Evolutionary conservation across 192 early-diverging fungal genomes (phyloP).

Genomic region (Umbelopsis isabellina): DNA sequence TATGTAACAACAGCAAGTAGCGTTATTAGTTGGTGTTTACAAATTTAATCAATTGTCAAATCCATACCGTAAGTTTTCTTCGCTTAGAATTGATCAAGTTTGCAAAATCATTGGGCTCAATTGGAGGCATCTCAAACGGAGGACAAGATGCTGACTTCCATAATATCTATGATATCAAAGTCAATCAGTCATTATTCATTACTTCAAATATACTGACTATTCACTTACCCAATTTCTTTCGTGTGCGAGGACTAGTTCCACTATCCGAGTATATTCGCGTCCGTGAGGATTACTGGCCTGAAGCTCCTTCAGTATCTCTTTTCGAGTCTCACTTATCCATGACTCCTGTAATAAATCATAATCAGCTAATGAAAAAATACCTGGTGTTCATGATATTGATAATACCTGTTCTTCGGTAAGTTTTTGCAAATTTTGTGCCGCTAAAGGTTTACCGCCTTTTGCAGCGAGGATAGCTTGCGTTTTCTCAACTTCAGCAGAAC

Average conservation of each 20-base stretch:
- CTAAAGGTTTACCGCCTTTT: constrained; percentile 58
- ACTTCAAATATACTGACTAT: neutral
- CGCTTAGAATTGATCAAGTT: constrained; percentile 18
- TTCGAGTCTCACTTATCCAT: constrained; percentile 57
- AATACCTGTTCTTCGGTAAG: constrained; percentile 40
- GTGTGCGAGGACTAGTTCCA: constrained; percentile 68
- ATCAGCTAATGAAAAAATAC: neutral
- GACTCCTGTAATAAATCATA: constrained; percentile 36
- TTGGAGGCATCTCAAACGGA: constrained; percentile 62
- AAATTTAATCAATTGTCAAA: no score
- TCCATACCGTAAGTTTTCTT: constrained; percentile 21
- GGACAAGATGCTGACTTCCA: constrained; percentile 85
- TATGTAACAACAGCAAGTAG: neutral
- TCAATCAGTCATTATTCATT: neutral
- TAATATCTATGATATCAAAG: constrained; percentile 47
- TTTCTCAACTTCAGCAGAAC: constrained; percentile 47
- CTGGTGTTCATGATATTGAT: neutral
- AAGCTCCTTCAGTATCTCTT: constrained; percentile 52
- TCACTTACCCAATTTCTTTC: constrained; percentile 73
- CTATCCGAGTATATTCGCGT: constrained; percentile 63
- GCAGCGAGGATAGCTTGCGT: constrained; percentile 48
- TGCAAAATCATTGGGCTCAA: constrained; percentile 47
- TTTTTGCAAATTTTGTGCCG: constrained; percentile 14
- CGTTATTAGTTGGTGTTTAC: no score
- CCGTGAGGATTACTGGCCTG: constrained; percentile 61